Evolutionary conservation across 2,329 filamentous ascomycete genomes (phyloP).

Genomic region (Arthrobotrys sinensis): DNA sequence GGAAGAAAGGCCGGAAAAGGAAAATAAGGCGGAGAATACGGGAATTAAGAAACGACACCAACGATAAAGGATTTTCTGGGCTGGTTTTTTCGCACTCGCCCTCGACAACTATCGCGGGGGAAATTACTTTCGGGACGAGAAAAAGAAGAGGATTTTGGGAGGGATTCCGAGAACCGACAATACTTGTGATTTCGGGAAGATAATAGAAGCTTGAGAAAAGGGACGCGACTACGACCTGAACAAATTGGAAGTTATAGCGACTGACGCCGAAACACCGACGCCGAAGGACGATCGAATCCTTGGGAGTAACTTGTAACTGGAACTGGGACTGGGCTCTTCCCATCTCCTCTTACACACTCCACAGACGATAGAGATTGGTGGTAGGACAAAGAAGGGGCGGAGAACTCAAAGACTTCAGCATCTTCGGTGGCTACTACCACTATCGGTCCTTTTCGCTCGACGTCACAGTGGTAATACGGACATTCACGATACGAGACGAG

Average conservation of each 20-base stretch:
- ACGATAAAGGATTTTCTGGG: conserved; percentile 26
- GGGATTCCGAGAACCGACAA: background rate
- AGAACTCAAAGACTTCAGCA: background rate
- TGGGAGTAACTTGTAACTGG: conserved; percentile 1
- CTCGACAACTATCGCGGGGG: background rate
- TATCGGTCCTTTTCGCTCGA: conserved; percentile 3
- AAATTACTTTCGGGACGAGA: too few relatives aligned
- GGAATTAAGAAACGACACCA: conserved; percentile 53
- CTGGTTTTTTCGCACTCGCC: conserved; percentile 3
- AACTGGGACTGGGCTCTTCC: background rate
- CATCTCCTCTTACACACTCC: background rate
- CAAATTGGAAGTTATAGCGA: background rate
- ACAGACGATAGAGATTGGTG: conserved; percentile 6
- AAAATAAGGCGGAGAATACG: conserved; percentile 59
- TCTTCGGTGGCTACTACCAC: background rate
- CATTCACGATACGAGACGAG: conserved; percentile 27
- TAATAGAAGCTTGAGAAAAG: background rate
- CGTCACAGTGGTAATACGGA: conserved; percentile 37
- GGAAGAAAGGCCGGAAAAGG: conserved; percentile 45
- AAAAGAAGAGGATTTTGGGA: too few relatives aligned
- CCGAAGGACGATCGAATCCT: conserved; percentile 8
- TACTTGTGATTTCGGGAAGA: background rate
- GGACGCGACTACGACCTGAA: background rate
- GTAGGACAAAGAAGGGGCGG: conserved; percentile 51
- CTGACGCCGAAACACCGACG: background rate